Evolutionary conservation across 306 rosid species (phyloP), one percentile per base, ranked within the genome.

Genomic region (Hippophae tibetana): DNA sequence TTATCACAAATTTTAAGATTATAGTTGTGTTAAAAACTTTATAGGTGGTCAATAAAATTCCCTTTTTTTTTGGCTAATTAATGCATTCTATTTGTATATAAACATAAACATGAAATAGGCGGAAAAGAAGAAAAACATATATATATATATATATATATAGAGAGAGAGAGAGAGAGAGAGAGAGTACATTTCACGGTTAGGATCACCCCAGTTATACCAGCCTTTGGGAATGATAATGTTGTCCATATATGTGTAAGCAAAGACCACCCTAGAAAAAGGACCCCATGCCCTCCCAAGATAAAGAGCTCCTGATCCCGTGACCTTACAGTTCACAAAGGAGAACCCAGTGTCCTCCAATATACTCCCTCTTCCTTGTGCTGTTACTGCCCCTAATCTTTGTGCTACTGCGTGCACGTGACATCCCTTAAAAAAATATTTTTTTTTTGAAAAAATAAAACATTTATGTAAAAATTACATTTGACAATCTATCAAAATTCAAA

Each of bases 251-350:
- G 99, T 93, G 45, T 80, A 81, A 27, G 99, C 90, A 42, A 93
- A 93, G 69, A 93, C 76, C 8, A 93, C 99, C 45, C 97, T 75
- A 8, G 99, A 93, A 70, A 88, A 93, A 43, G 95, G 97, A 55
- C 97, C 95, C 99, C 99, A 93, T 38, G 99, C 99, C 76, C 99
- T 80, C 41, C 99, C 99, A 25, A 93, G 85, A 78, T 86, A 93
- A 9, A 93, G 78, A 42, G 97, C 99, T 47, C 99, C 99, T 6
- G 97, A 88, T 0, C 95, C 99, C 76, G 99, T 93, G 77, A 93
- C 97, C 78, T 78, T 88, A 76, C 99, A 93, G 82, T 93, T 74
- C 52, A 88, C 94, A 45, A 93, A 93, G 8, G 99, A 93, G 74
- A 93, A 93, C 6, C 99, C 99, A 18, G 99, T 86, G 80, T 93